These are phyloP conservation scores for Dovyalis caffra DNA, from an alignment of 345 rosid genomes.

Conservation along the genomic window DNA sequence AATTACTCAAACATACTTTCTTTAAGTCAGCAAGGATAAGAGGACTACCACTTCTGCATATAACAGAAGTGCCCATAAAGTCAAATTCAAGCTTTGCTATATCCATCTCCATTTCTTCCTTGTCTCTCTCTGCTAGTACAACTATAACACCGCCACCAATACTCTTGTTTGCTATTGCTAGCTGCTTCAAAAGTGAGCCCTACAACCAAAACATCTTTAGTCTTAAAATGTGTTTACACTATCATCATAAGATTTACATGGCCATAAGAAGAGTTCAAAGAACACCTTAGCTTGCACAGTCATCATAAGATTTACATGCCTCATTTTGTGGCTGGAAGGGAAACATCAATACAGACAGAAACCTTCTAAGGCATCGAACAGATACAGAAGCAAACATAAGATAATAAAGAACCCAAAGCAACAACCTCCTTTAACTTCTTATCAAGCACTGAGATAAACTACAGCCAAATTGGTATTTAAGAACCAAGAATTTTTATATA, in stretches of 20 bases:
- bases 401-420: not conserved
- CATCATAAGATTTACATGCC: not conserved
- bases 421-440: not conserved
- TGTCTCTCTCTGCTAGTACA: constrained; percentile 87
- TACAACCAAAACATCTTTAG: constrained; percentile 27
- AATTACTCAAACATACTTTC: constrained; percentile 43
- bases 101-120: constrained; percentile 92
- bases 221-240: not conserved
- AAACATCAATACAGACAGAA: not conserved
- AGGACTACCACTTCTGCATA: constrained; percentile 94
- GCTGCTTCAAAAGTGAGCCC: constrained; percentile 93
- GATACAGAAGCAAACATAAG: not conserved
- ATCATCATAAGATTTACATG: not conserved
- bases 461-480: not conserved
- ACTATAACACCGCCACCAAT: constrained; percentile 85
- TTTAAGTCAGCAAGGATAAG: constrained; percentile 84
- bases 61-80: constrained; percentile 88
- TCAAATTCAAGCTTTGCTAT: constrained; percentile 84
- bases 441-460: not conserved
- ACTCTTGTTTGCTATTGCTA: constrained; percentile 93
- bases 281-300: not conserved
- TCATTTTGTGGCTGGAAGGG: not conserved
- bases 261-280: not conserved
- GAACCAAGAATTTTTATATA: not conserved
- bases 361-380: not conserved